A percentile compares a stretch with the other conserved stretches of the same genome.
Evolutionary conservation across 2,329 filamentous ascomycete species (phyloP).

Genomic region (Cladosporium austrohemisphaericum): DNA sequence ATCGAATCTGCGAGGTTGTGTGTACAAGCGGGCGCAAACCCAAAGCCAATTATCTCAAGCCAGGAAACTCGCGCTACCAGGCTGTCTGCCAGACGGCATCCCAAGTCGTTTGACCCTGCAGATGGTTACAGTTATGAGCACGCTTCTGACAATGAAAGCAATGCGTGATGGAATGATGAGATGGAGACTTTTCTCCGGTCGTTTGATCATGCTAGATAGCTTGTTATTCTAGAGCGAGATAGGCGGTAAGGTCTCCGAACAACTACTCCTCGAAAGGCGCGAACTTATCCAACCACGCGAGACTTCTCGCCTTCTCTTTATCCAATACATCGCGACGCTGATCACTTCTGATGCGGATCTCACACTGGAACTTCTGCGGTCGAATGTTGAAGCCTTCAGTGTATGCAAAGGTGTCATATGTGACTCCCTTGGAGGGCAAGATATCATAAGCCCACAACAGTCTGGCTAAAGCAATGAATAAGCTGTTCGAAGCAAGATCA

Average conservation of each 20-base stretch:
- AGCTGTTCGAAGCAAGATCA: constrained; percentile 49
- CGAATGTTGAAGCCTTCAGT: no score
- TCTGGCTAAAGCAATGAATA: constrained; percentile 36
- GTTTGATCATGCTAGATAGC: neutral
- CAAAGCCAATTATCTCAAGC: constrained; percentile 1
- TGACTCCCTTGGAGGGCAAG: constrained; percentile 27
- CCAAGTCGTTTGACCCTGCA: neutral
- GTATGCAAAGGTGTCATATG: constrained; percentile 39
- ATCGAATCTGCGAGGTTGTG: constrained; percentile 12
- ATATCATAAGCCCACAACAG: constrained; percentile 48
- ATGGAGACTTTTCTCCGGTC: constrained; percentile 3
- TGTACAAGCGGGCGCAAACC: constrained; percentile 12
- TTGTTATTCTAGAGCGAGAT: no score
- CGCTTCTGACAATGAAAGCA: neutral
- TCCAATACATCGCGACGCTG: no score
- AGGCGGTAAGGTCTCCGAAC: no score
- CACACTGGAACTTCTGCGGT: no score
- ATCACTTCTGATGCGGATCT: no score
- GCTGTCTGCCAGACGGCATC: neutral
- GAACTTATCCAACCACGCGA: no score
- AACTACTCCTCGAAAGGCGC: no score
- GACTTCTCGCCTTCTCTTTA: no score
- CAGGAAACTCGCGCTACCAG: constrained; percentile 2
- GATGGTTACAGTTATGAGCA: neutral
- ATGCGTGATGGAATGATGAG: neutral